Conservation (phyloP, 2,329 filamentous ascomycete species). For the Ophiostoma ulmi region DNA sequence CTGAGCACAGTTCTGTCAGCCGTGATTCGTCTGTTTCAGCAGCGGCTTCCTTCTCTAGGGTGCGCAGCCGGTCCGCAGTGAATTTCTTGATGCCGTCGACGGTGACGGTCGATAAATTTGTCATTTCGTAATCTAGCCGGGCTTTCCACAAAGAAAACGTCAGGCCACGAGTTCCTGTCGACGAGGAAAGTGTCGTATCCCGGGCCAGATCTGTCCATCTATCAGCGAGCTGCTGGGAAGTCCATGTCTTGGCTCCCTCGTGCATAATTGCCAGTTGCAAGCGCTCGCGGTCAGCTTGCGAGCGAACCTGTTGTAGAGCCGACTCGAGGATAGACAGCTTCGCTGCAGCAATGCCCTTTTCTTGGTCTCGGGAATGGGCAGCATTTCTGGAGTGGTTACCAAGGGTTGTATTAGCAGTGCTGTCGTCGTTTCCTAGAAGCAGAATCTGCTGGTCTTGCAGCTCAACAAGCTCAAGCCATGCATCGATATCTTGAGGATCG, state of each 20-base stretch:
- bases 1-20: slow-evolving; percentile 28
- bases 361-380: slow-evolving; percentile 52
- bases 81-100: slow-evolving; percentile 60
- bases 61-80: slow-evolving; percentile 55
- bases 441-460: slow-evolving; percentile 64
- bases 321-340: slow-evolving; percentile 76
- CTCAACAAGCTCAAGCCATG: slow-evolving; percentile 73
- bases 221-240: slow-evolving; percentile 51
- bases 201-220: slow-evolving; percentile 52
- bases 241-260: slow-evolving; percentile 72
- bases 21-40: neutral
- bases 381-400: neutral
- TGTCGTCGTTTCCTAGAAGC: slow-evolving; percentile 37
- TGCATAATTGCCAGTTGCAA: slow-evolving; percentile 66
- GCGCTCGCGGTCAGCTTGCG: slow-evolving; percentile 47
- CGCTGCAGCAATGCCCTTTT: slow-evolving; percentile 67
- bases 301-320: slow-evolving; percentile 56
- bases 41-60: slow-evolving; percentile 25
- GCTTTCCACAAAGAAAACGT: slow-evolving; percentile 66
- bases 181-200: slow-evolving; percentile 35
- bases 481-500: slow-evolving; percentile 59
- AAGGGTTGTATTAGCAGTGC: slow-evolving; percentile 25
- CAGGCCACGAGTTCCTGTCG: slow-evolving; percentile 39
- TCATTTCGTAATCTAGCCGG: slow-evolving; percentile 68
- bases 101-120: slow-evolving; percentile 59